These are phyloP conservation scores for Endoconidiophora polonica DNA, from an alignment of 2,329 filamentous ascomycete genomes.

Conservation along the genomic window DNA sequence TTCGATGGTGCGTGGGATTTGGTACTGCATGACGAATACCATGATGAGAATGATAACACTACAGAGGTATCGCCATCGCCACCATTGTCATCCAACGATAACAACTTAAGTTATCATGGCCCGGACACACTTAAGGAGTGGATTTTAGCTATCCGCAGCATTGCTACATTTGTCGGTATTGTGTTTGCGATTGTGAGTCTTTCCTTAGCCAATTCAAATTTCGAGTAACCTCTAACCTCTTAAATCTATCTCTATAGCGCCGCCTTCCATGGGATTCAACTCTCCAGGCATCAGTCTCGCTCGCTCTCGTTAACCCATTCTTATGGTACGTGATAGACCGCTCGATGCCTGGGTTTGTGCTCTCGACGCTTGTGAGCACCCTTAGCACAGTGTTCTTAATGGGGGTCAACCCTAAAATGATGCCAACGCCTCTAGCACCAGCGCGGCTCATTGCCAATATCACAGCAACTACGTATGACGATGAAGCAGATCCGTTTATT, in stretches of 20 bases:
- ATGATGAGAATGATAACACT: slow-evolving; percentile 19
- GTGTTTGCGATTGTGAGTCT: slow-evolving; percentile 52
- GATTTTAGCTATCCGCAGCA: slow-evolving; percentile 44
- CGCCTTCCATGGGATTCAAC: slow-evolving; percentile 81
- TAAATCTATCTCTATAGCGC: neutral
- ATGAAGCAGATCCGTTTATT: slow-evolving; percentile 22
- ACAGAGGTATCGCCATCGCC: slow-evolving; percentile 16
- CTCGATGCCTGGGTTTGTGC: slow-evolving; percentile 65
- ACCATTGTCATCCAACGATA: neutral
- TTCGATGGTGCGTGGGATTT: slow-evolving; percentile 62
- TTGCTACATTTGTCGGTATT: slow-evolving; percentile 45
- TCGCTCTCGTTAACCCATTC: slow-evolving; percentile 80
- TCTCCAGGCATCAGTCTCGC: slow-evolving; percentile 76
- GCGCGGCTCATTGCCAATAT: slow-evolving; percentile 15
- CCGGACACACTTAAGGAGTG: slow-evolving; percentile 45
- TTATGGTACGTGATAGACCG: slow-evolving; percentile 95
- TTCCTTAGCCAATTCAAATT: neutral
- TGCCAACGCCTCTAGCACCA: slow-evolving; percentile 46
- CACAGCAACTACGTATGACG: slow-evolving; percentile 11
- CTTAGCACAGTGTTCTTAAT: slow-evolving; percentile 59
- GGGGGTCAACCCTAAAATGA: slow-evolving; percentile 58
- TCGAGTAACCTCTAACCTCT: neutral
- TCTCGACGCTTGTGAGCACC: slow-evolving; percentile 58
- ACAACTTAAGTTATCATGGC: slow-evolving; percentile 13
- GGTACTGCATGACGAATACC: slow-evolving; percentile 22